Evolutionary conservation across 2,329 filamentous ascomycete species (phyloP).

Genomic region (Didymella segeticola): DNA sequence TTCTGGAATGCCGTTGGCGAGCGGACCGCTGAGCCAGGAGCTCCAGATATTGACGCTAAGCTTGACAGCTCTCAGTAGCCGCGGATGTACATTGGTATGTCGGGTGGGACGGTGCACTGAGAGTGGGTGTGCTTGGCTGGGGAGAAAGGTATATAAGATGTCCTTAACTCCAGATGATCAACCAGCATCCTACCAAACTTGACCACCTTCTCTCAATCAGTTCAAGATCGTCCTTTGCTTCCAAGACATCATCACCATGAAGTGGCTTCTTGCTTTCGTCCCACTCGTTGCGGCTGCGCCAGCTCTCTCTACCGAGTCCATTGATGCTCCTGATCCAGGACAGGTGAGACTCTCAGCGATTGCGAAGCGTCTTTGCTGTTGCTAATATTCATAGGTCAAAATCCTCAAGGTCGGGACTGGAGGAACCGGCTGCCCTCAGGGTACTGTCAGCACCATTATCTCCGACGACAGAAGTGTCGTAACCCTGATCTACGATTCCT

Average conservation of each 20-base stretch:
- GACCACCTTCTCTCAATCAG: slow-evolving; percentile 24
- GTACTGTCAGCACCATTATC: slow-evolving; percentile 53
- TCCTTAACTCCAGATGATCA: slow-evolving; percentile 34
- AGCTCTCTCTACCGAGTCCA: slow-evolving; percentile 23
- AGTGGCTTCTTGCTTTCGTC: slow-evolving; percentile 46
- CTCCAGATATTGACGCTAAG: slow-evolving; percentile 41
- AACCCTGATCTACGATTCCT: slow-evolving; percentile 61
- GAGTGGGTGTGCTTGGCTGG: slow-evolving; percentile 13
- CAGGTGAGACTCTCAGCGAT: slow-evolving; percentile 23
- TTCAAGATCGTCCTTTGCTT: slow-evolving; percentile 18
- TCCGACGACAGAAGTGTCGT: slow-evolving; percentile 54
- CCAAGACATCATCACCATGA: slow-evolving; percentile 42
- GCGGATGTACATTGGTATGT: not conserved
- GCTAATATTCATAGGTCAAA: slow-evolving; percentile 45
- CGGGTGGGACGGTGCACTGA: not conserved
- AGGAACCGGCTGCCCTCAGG: slow-evolving; percentile 57
- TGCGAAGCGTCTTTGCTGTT: not conserved
- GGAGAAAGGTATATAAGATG: slow-evolving; percentile 42
- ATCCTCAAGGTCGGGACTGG: slow-evolving; percentile 56
- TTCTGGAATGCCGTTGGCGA: slow-evolving; percentile 36
- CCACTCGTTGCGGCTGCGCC: slow-evolving; percentile 42
- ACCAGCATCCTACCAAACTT: slow-evolving; percentile 31
- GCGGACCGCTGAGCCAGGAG: slow-evolving; percentile 43
- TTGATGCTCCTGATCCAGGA: slow-evolving; percentile 40
- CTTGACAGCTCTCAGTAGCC: slow-evolving; percentile 33